Conservation (phyloP, 306 rosid species). For the Abrus pulchellus region DNA sequence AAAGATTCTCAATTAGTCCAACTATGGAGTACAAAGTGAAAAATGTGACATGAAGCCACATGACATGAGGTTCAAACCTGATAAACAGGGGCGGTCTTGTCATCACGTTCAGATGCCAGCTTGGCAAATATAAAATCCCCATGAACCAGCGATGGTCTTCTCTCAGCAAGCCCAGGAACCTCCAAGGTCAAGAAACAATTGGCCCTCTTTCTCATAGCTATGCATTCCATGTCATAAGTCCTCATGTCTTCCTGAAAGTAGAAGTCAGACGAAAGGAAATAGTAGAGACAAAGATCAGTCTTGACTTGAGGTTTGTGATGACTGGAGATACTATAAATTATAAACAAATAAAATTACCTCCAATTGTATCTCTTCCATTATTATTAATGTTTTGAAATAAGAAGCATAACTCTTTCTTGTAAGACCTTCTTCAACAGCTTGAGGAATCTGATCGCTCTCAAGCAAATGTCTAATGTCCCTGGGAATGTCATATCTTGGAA, state of each 20-base stretch:
- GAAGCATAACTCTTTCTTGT: constrained; percentile 53
- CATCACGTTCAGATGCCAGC: constrained; percentile 53
- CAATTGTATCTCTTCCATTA: constrained; percentile 89
- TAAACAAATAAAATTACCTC: constrained; percentile 66
- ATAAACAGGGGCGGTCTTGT: constrained; percentile 46
- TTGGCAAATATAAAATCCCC: constrained; percentile 79
- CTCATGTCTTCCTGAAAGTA: constrained; percentile 86
- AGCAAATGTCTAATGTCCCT: constrained; percentile 61
- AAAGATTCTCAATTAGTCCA: constrained; percentile 6
- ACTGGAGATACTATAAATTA: not conserved
- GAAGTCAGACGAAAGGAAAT: constrained; percentile 39
- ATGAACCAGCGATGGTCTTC: constrained; percentile 91
- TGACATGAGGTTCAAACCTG: constrained; percentile 63
- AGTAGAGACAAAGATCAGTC: constrained; percentile 39
- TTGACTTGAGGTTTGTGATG: not conserved
- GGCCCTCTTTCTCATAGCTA: constrained; percentile 65
- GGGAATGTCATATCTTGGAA: constrained; percentile 80
- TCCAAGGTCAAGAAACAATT: constrained; percentile 66
- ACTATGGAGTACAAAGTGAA: constrained; percentile 18
- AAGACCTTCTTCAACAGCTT: constrained; percentile 68
- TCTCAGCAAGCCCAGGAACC: constrained; percentile 97
- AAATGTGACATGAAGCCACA: constrained; percentile 36
- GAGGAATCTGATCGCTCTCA: constrained; percentile 65
- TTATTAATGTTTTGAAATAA: constrained; percentile 69
- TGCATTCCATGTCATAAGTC: constrained; percentile 69